A percentile compares a stretch with the other conserved stretches of the same genome.
phyloP scores from a whole-genome alignment of 192 early-diverging fungal species.

The Dissophora globulifera region DNA sequence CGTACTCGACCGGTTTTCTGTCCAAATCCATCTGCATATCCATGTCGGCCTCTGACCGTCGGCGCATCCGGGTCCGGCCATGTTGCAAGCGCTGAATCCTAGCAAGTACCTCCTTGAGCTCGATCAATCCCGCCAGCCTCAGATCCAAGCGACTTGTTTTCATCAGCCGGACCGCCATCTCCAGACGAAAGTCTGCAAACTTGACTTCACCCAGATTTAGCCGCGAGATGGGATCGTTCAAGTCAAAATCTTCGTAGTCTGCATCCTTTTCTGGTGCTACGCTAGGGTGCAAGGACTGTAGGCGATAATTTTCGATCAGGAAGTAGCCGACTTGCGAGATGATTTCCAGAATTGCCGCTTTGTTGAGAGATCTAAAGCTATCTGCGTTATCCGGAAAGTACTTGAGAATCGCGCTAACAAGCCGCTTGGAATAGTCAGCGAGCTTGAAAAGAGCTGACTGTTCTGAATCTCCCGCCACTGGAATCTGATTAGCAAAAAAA shows the following conservation, averaged over 20 bases:
- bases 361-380: conserved; percentile 35
- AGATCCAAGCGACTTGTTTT: conserved; percentile 56
- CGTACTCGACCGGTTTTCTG: conserved; percentile 48
- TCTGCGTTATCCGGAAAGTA: conserved; percentile 43
- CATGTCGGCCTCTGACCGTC: conserved; percentile 48
- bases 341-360: conserved; percentile 28
- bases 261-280: conserved; percentile 40
- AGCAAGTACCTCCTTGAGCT: conserved; percentile 56
- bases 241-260: conserved; percentile 46
- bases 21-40: conserved; percentile 35
- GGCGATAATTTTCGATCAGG: conserved; percentile 35
- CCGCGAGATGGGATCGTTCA: conserved; percentile 30
- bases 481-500: too few relatives aligned
- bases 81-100: conserved; percentile 45
- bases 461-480: conserved; percentile 18
- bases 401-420: conserved; percentile 22
- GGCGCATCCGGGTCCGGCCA: conserved; percentile 25
- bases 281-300: conserved; percentile 14
- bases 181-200: conserved; percentile 51
- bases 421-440: conserved; percentile 12
- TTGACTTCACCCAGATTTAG: conserved; percentile 48
- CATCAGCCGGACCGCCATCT: conserved; percentile 56
- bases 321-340: conserved; percentile 30
- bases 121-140: conserved; percentile 54
- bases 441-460: neutral